These are phyloP conservation scores for Pascua guehoae DNA, from an alignment of 1,284 basidiomycete genomes.

Conservation along the genomic window DNA sequence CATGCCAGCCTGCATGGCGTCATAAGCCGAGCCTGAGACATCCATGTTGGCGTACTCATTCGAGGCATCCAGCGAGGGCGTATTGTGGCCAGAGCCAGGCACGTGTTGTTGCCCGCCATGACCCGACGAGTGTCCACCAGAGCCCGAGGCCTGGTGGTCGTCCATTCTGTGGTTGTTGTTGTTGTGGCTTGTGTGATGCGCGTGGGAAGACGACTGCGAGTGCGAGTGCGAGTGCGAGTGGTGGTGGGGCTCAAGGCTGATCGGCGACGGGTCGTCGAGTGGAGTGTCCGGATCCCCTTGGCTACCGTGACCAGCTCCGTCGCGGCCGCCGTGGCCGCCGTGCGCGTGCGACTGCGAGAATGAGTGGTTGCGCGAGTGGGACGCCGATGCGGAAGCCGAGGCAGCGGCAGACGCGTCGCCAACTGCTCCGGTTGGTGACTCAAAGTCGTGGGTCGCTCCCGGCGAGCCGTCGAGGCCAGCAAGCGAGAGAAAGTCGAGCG, in stretches of 20 bases:
- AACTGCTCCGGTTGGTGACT: not conserved
- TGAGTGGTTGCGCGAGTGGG: not conserved
- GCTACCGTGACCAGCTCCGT: not conserved
- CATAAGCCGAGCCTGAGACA: conserved; percentile 9
- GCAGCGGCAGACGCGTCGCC: not conserved
- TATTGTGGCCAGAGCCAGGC: conserved; percentile 2
- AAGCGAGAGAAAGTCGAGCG: conserved; percentile 21
- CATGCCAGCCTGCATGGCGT: conserved; percentile 21
- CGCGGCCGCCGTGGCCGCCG: conserved; percentile 3
- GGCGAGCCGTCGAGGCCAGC: conserved; percentile 15
- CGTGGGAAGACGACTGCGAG: not conserved
- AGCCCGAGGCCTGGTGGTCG: conserved; percentile 3
- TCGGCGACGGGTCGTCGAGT: conserved; percentile 20
- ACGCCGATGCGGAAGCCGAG: not conserved
- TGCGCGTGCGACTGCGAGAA: not conserved
- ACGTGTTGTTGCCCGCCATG: not conserved
- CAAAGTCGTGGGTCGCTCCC: conserved; percentile 1
- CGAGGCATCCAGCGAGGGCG: conserved; percentile 2
- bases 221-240: conserved; percentile 2
- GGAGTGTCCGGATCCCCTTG: conserved; percentile 5
- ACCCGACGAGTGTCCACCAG: not conserved
- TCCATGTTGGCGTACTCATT: conserved; percentile 9
- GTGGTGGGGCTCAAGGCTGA: conserved; percentile 13
- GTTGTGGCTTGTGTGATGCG: not conserved
- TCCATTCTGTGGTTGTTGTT: conserved; percentile 3